These are phyloP conservation scores for Monosporascus sp. DNA, from an alignment of 2,329 filamentous ascomycete species.

Conservation along the genomic window DNA sequence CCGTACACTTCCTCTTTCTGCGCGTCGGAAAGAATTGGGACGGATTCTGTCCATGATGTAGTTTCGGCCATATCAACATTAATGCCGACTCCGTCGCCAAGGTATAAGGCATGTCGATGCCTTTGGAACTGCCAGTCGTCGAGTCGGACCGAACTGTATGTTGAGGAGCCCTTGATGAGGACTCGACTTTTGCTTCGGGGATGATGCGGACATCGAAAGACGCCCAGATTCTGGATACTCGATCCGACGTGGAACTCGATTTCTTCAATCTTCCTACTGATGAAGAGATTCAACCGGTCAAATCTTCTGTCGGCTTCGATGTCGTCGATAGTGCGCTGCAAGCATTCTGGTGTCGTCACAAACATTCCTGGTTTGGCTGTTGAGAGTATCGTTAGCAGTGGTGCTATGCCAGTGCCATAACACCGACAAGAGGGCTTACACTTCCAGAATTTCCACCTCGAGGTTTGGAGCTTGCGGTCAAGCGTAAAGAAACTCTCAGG, in stretches of 20 bases:
- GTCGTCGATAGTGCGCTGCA: slow-evolving; percentile 2
- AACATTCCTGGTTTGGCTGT: slow-evolving; percentile 1
- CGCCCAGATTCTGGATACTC: background rate
- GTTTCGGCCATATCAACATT: background rate
- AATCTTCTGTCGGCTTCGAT: background rate
- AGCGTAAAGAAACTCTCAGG: background rate
- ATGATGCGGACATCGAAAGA: background rate
- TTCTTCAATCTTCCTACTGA: slow-evolving; percentile 1
- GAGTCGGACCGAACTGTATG: background rate
- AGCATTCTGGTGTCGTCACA: slow-evolving; percentile 1
- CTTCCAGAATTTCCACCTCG: slow-evolving; percentile 3
- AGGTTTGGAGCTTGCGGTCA: background rate
- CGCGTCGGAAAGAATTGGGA: background rate
- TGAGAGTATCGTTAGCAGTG: background rate
- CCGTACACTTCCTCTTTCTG: slow-evolving; percentile 1
- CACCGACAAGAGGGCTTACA: background rate
- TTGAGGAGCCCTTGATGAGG: slow-evolving; percentile 1
- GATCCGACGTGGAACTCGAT: background rate
- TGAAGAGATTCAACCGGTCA: background rate
- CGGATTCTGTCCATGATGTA: background rate
- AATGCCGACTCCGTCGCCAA: slow-evolving; percentile 1
- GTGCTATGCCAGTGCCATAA: background rate
- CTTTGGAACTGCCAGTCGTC: slow-evolving; percentile 1
- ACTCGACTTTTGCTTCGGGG: background rate
- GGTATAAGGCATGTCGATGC: background rate